Evolutionary conservation across 805 yeast genomes (phyloP), one percentile per base, ranked within the genome.

Genomic region (Yarrowia deformans): DNA sequence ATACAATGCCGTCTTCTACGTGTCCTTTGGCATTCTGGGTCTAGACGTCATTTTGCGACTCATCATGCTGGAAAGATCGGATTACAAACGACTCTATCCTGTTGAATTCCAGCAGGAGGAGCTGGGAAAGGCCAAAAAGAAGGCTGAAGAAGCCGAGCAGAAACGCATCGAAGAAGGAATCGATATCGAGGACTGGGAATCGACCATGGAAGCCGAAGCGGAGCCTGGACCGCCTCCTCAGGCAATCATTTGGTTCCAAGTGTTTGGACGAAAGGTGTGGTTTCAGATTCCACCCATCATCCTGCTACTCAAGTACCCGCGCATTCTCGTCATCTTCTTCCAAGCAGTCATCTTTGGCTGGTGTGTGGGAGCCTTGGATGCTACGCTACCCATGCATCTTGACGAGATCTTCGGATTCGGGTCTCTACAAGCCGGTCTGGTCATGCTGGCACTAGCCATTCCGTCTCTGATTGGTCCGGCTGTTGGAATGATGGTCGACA

Each of bases 301-400:
- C 16, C 19, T 19, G 48, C 69, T 71, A n/a, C 68, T 74, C 8
- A 16, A 19, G 19, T 48, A 70, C 29, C 45, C 55, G 9, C 72
- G 78, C 2, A 67, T 78, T 37, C 32, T 72, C 34, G 73, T 69
- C 60, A 58, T 70, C 10, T 63, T 76, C 32, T 63, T 75, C 32
- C 73, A 73, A 50, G 67, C 77, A 7, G 39, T 77, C n/a, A 71
- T 75, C 12, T 56, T 75, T 19, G 78, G 75, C 8, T 77, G 78
- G 79, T 66, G 77, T 42, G 64, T 77, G 55, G 67, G 76, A 60
- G 74, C 76, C 6, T 45, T 78, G n/a, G 81, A 78, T 63, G 71
- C 81, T 4, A 77, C 78, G 1, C 66, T 78, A 14, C 75, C 80
- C 9, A 68, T 77, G 16, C 79, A 75, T 68, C 64, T 78, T 23